Evolutionary conservation across 805 yeast genomes (phyloP), one percentile per base, ranked within the genome.

Genomic region (Metschnikowia sp.): DNA sequence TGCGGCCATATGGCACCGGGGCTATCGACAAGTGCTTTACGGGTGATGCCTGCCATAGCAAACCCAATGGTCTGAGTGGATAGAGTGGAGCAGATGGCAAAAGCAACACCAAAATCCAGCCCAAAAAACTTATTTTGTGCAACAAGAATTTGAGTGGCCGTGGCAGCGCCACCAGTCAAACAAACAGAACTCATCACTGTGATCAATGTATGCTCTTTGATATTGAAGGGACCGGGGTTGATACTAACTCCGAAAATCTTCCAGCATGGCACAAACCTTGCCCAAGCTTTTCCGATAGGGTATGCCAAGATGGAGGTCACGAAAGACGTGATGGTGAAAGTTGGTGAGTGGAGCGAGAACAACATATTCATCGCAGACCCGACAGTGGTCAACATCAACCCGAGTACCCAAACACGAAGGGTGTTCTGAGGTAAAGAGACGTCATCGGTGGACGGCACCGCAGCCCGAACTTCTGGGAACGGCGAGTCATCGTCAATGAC

Each of bases 31-130:
- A 53, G 48, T 39, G 51, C 47, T 38, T 60, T 55, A 35, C 64
- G 60, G 34, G 63, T 53, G 29, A 64, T 44, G 10, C 67, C 68
- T 12, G 62, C 59, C 30, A 59, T 53, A 30, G 65, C 61, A 49
- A 62, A 63, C 36, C 67, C 67, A 40, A 64, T 48, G 22, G 59
- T 44, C 44, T 63, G 66, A 5, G 66, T 63, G 22, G 65, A 57
- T 52, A 65, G 63, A 34, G 62, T 59, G 39, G 62, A 51, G 52
- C 66, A 63, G 47, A 66, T 62, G 22, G 61, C 62, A 42, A 58
- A 51, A 39, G 63, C 68, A 35, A 61, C 63, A 8, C 42, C 40
- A 12, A 52, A 33, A 18, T 49, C 48, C 48, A 44, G 50, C 26
- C 38, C 32, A 31, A 46, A 52, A 38, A 52, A 52, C 39, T 52